Percentiles rank a stretch among this genome's conserved stretches.
Evolutionary conservation across 2,329 filamentous ascomycete genomes (phyloP).

Genomic region (Sclerotinia trifoliorum): DNA sequence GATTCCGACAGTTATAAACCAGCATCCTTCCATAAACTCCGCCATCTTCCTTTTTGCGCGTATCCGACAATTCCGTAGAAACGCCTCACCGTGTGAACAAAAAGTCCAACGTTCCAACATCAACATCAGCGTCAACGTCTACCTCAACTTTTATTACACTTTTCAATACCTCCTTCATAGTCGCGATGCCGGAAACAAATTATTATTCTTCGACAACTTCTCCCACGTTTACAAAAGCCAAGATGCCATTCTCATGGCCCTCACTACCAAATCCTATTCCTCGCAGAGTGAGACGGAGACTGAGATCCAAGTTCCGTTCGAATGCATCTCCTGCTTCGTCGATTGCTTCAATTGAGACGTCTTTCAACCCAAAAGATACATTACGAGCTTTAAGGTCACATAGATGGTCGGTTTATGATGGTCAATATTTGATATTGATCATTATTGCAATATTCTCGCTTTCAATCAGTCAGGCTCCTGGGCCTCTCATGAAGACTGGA

Average conservation of each 20-base stretch:
- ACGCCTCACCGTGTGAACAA: slow-evolving; percentile 7
- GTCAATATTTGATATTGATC: slow-evolving; percentile 76
- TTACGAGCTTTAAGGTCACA: slow-evolving; percentile 73
- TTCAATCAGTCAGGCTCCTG: slow-evolving; percentile 74
- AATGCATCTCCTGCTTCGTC: slow-evolving; percentile 67
- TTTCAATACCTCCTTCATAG: neutral
- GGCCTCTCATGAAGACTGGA: slow-evolving; percentile 73
- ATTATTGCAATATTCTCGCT: slow-evolving; percentile 79
- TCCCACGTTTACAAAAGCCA: slow-evolving; percentile 37
- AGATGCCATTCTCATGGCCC: slow-evolving; percentile 47
- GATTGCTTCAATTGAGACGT: slow-evolving; percentile 75
- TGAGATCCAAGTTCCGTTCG: slow-evolving; percentile 67
- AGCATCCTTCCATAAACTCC: slow-evolving; percentile 4
- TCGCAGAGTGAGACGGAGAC: slow-evolving; percentile 63
- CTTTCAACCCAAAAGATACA: slow-evolving; percentile 77
- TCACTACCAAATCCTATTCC: slow-evolving; percentile 55
- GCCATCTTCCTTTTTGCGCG: slow-evolving; percentile 16
- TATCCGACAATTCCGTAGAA: slow-evolving; percentile 14
- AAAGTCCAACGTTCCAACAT: neutral
- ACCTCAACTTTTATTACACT: neutral
- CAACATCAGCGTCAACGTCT: neutral
- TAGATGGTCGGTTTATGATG: slow-evolving; percentile 78
- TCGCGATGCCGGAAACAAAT: slow-evolving; percentile 32
- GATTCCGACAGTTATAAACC: slow-evolving; percentile 13
- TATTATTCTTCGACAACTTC: slow-evolving; percentile 33